phyloP scores from a whole-genome alignment of 768 basidiomycete species.

The Psilocybe tampanensis region DNA sequence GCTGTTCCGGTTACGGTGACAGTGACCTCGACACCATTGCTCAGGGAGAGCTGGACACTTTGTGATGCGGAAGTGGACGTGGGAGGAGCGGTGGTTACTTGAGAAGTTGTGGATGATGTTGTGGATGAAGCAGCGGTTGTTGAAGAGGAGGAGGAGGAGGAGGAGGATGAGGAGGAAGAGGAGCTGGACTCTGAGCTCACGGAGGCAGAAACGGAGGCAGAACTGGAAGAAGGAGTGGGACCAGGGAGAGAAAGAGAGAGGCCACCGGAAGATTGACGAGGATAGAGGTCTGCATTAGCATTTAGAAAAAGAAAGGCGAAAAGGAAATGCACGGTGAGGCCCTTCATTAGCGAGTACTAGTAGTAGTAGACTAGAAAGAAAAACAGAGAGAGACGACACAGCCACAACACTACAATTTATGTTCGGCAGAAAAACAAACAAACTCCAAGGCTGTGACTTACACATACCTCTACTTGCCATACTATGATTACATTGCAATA shows the following conservation, averaged over 20 bases:
- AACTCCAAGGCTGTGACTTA: neutral
- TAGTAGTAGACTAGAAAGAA: neutral
- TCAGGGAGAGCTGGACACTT: conserved; percentile 16
- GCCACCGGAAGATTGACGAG: neutral
- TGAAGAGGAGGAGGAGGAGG: neutral
- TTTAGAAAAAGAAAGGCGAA: neutral
- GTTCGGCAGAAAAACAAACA: neutral
- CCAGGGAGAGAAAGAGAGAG: neutral
- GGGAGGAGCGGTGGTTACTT: conserved; percentile 12
- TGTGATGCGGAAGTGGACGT: conserved; percentile 15
- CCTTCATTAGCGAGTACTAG: conserved; percentile 5
- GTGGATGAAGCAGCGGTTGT: neutral
- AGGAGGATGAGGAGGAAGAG: neutral
- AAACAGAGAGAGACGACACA: neutral
- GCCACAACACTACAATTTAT: neutral
- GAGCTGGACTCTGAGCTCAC: neutral
- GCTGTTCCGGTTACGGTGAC: conserved; percentile 25
- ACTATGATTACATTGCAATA: neutral
- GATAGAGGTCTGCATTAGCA: neutral
- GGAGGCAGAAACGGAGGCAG: neutral
- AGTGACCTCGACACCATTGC: conserved; percentile 24
- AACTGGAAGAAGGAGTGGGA: neutral
- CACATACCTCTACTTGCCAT: neutral
- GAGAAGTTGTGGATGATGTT: neutral
- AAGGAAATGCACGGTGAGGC: neutral